Percentiles rank a stretch among this genome's conserved stretches.
These are phyloP conservation scores for Candolleomyces aberdarensis DNA, from an alignment of 768 basidiomycete species.

Conservation along the genomic window DNA sequence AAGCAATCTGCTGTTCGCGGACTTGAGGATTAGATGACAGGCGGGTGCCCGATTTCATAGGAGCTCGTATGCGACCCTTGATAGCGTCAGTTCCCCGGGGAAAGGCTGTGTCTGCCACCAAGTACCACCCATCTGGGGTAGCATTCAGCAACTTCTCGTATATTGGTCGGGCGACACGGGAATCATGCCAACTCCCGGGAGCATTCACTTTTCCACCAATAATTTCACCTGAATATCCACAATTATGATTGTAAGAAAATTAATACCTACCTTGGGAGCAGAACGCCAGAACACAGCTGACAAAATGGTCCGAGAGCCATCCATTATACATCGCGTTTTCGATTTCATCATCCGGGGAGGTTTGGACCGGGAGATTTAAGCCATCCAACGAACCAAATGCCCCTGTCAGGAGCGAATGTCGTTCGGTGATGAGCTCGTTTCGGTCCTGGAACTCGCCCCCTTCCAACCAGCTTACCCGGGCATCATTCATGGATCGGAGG, in stretches of 20 bases:
- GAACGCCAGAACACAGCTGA: conserved; percentile 37
- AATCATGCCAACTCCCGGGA: conserved; percentile 50
- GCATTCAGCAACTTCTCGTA: conserved; percentile 28
- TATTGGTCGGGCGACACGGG: conserved; percentile 35
- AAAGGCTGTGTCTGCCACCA: conserved; percentile 46
- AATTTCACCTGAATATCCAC: conserved; percentile 33
- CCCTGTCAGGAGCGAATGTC: conserved; percentile 28
- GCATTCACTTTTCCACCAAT: conserved; percentile 34
- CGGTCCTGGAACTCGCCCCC: conserved; percentile 23
- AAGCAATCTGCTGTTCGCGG: conserved; percentile 18
- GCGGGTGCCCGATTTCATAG: conserved; percentile 30
- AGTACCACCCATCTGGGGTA: conserved; percentile 39
- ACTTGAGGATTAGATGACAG: conserved; percentile 17
- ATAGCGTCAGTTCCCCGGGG: conserved; percentile 31
- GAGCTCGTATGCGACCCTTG: conserved; percentile 30
- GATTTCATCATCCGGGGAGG: conserved; percentile 34
- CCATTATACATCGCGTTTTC: conserved; percentile 48
- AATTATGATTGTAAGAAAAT: no score
- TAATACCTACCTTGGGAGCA: conserved; percentile 28
- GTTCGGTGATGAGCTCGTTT: conserved; percentile 19
- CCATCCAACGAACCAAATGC: conserved; percentile 43
- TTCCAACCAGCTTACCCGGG: conserved; percentile 24
- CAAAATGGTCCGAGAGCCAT: conserved; percentile 38
- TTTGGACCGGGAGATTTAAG: conserved; percentile 33
- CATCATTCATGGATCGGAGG: conserved; percentile 26